Evolutionary conservation across 2,329 filamentous ascomycete genomes (phyloP).

Genomic region (Penicillium sp.): DNA sequence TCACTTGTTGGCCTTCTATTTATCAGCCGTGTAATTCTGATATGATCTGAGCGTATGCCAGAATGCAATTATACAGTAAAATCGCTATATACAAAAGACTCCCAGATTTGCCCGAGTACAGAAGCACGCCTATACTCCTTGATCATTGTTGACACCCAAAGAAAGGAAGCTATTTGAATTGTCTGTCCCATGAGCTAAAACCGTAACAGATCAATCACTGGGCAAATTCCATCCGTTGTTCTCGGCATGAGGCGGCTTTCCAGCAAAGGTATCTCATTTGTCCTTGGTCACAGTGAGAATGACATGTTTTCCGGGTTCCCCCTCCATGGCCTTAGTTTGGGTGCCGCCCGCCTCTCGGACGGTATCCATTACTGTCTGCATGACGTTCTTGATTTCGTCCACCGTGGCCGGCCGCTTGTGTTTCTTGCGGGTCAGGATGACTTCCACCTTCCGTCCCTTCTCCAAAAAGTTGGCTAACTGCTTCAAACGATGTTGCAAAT

Average conservation of each 20-base stretch:
- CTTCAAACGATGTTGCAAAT: slow-evolving; percentile 72
- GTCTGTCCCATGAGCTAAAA: too few relatives aligned
- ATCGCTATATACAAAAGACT: not conserved
- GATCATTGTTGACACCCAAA: not conserved
- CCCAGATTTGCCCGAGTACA: not conserved
- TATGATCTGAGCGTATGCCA: not conserved
- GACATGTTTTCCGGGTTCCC: slow-evolving; percentile 43
- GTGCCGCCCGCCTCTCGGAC: slow-evolving; percentile 48
- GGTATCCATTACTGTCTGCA: slow-evolving; percentile 56
- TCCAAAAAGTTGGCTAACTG: slow-evolving; percentile 70
- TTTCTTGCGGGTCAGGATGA: slow-evolving; percentile 71
- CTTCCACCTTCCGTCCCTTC: slow-evolving; percentile 76
- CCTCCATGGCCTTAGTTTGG: slow-evolving; percentile 48
- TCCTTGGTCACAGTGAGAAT: slow-evolving; percentile 43
- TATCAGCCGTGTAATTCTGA: too few relatives aligned
- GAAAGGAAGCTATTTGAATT: too few relatives aligned
- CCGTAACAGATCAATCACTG: too few relatives aligned
- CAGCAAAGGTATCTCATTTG: slow-evolving; percentile 12
- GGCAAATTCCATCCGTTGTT: too few relatives aligned
- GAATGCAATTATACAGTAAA: not conserved
- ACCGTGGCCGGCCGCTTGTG: slow-evolving; percentile 62
- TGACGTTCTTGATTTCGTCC: slow-evolving; percentile 64
- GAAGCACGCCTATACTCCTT: not conserved
- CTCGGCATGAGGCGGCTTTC: too few relatives aligned
- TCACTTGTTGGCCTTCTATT: too few relatives aligned